phyloP scores from a whole-genome alignment of 2,329 filamentous ascomycete genomes.

The Cordyceps cicadae region DNA sequence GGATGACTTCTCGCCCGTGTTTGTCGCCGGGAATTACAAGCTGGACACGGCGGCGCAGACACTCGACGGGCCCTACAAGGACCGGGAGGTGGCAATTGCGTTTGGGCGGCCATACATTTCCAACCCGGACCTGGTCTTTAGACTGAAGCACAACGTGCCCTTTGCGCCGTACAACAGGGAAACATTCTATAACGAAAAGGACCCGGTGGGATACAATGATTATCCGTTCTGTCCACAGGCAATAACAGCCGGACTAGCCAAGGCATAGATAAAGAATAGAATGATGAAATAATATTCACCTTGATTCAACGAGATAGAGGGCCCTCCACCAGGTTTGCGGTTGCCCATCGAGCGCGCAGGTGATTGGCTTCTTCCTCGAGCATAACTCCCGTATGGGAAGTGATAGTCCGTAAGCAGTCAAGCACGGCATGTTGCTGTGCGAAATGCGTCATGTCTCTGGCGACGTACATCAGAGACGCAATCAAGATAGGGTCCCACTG shows the following conservation, averaged over 20 bases:
- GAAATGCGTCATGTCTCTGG: conserved; percentile 20
- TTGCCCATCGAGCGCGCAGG: conserved; percentile 7
- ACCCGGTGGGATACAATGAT: conserved; percentile 22
- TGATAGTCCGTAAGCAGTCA: conserved; percentile 15
- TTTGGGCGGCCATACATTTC: conserved; percentile 29
- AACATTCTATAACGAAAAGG: conserved; percentile 29
- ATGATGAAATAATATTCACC: neutral
- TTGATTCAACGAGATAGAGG: neutral
- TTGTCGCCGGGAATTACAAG: conserved; percentile 25
- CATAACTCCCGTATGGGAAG: conserved; percentile 14
- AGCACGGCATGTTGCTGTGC: conserved; percentile 20
- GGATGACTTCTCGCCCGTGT: conserved; percentile 24
- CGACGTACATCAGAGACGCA: conserved; percentile 19
- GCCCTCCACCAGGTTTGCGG: neutral
- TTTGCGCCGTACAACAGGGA: conserved; percentile 30
- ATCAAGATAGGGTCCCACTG: conserved; percentile 26
- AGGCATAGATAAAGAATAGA: neutral
- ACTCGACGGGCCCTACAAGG: conserved; percentile 19
- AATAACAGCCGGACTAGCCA: neutral
- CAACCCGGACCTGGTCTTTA: conserved; percentile 30
- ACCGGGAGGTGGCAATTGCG: conserved; percentile 20
- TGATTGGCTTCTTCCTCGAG: conserved; percentile 13
- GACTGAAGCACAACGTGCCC: conserved; percentile 28
- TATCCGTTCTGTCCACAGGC: conserved; percentile 21
- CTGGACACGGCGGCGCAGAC: conserved; percentile 18